Base-by-base conservation (phyloP, 768 basidiomycete genomes). In the Boletus bicolor region DNA sequence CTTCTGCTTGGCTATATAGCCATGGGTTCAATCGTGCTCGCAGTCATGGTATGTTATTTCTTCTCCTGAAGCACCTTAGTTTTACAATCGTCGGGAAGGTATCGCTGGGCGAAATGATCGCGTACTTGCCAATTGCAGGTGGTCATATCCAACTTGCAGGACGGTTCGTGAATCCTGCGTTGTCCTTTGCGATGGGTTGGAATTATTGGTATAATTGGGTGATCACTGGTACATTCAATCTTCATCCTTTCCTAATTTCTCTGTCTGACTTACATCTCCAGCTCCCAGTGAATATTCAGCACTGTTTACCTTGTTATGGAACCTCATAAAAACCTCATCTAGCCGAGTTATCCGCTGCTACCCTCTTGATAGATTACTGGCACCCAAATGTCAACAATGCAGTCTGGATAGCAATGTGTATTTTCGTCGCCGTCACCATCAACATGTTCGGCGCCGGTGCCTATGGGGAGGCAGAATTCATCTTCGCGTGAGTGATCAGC, bases 391-490 rank as follows among this genome's bases (percentile, higher is more conserved):
- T 83, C 64, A 77, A 76, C 59, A 81, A 88, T 59, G 86, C 91
- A 0, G 86, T 78, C 19, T 97, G 91, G 90, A 86, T 97, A 41
- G 72, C 82, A 0, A 77, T 97, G 37, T 90, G 84, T 51, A 73
- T 94, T 64, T 63, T 89, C 38, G 84, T 96, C 28, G 86, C 89
- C 41, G 68, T 95, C 42, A 75, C 73, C 30, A 93, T 92, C 71
- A 92, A 92, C 66, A 66, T 88, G 76, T 71, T 84, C 7, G 90
- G 89, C 46, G 85, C 88, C 43, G 85, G 83, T 59, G 88, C 82
- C 30, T 92, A 92, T 63, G 89, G 90, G 36, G 91, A 93, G 71
- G 83, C 84, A 7, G 93, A 94, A 71, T 95, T 95, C 66, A 77
- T 85, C 47, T 94, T 94, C 67, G 91, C 91, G 78, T 87, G 58